phyloP scores from a whole-genome alignment of 495 filamentous ascomycete species.

The Xylaria sp. region DNA sequence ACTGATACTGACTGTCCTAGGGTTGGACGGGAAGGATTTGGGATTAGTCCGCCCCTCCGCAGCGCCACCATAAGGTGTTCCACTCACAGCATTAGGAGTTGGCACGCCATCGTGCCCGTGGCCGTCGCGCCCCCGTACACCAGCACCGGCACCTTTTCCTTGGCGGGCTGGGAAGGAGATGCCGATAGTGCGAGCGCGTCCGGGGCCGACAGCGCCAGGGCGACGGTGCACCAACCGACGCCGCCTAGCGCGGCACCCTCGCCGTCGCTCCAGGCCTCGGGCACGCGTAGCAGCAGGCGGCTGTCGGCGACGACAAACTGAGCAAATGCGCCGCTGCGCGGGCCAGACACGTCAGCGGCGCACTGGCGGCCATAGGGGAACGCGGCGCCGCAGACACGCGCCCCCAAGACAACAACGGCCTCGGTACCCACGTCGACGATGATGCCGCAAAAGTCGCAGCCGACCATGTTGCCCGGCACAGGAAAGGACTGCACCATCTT shows the following conservation, averaged over 20 bases:
- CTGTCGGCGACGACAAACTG: constrained; percentile 16
- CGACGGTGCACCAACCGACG: constrained; percentile 25
- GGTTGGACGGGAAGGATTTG: too few relatives aligned
- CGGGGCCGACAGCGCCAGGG: constrained; percentile 23
- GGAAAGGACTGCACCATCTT: constrained; percentile 53
- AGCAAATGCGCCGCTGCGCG: too few relatives aligned
- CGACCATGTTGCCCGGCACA: constrained; percentile 44
- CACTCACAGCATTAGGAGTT: constrained; percentile 28
- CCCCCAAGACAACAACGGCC: background rate
- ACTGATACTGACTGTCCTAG: too few relatives aligned
- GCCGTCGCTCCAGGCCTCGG: constrained; percentile 23
- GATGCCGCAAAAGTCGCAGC: constrained; percentile 55
- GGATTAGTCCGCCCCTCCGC: too few relatives aligned
- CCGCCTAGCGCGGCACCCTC: constrained; percentile 25
- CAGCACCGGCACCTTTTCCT: constrained; percentile 17
- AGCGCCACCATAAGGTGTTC: too few relatives aligned
- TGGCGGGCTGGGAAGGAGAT: constrained; percentile 17
- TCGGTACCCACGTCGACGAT: constrained; percentile 43
- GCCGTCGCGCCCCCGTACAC: constrained; percentile 31
- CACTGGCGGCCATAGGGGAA: constrained; percentile 29
- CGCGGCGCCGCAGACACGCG: constrained; percentile 19
- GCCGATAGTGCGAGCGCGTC: constrained; percentile 21
- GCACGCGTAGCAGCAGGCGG: constrained; percentile 18
- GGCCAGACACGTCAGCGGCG: too few relatives aligned
- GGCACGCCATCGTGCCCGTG: constrained; percentile 30